Conservation (phyloP, 2,329 filamentous ascomycete genomes). For the Botrytis sinoallii region DNA sequence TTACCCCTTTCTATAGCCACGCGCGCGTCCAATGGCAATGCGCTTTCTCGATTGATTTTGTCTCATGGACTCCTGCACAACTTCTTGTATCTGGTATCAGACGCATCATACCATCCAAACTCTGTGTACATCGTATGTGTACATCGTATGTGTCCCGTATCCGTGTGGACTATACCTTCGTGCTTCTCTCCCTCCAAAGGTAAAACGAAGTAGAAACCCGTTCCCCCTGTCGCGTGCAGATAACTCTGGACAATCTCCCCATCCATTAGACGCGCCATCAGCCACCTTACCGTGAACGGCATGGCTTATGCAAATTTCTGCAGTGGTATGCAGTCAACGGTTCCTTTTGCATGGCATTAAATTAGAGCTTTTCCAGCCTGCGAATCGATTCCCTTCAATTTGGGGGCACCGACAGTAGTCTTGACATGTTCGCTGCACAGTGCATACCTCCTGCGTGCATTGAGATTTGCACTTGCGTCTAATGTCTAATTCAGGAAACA, state of each 20-base stretch:
- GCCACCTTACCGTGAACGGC: conserved; percentile 13
- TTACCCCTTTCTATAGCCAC: conserved; percentile 13
- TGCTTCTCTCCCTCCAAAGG: background rate
- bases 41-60: background rate
- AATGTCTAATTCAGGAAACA: conserved; percentile 18
- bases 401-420: conserved; percentile 14
- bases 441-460: conserved; percentile 8
- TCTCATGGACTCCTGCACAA: background rate
- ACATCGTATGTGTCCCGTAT: background rate
- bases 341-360: conserved; percentile 6
- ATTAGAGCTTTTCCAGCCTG: background rate
- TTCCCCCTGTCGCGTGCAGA: conserved; percentile 18
- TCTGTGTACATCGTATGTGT: background rate
- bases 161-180: background rate
- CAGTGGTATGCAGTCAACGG: conserved; percentile 11
- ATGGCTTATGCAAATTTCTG: conserved; percentile 8
- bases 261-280: conserved; percentile 16
- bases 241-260: background rate
- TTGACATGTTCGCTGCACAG: conserved; percentile 4
- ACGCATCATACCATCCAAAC: background rate
- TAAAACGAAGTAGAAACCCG: conserved; percentile 4
- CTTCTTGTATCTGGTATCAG: background rate
- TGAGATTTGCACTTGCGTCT: background rate
- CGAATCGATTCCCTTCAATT: conserved; percentile 10
- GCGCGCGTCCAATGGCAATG: background rate